A percentile compares a stretch with the other conserved stretches of the same genome.
Evolutionary conservation across 2,329 filamentous ascomycete species (phyloP).

Genomic region (Aspergillus bombycis): DNA sequence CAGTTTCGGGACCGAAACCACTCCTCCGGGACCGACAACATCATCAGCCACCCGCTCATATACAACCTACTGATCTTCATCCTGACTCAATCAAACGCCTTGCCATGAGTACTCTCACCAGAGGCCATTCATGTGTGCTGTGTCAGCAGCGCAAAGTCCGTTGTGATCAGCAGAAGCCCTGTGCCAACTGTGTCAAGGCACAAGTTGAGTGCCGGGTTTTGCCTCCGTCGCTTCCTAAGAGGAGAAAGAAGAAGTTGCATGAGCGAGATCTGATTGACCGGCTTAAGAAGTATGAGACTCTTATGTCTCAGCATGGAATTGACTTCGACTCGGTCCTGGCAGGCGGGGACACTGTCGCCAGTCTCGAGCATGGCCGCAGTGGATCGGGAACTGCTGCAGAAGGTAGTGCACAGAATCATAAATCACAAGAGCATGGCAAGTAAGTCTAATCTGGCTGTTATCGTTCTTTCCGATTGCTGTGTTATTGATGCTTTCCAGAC

Average conservation of each 20-base stretch:
- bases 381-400: neutral
- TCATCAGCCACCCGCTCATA: neutral
- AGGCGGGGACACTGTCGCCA: neutral
- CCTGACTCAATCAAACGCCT: neutral
- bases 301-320: conserved; percentile 67
- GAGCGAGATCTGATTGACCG: conserved; percentile 66
- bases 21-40: neutral
- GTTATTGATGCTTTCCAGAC: neutral
- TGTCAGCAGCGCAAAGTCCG: conserved; percentile 71
- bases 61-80: neutral
- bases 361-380: neutral
- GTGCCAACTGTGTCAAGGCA: conserved; percentile 68
- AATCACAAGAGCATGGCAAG: neutral
- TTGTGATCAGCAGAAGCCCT: conserved; percentile 72
- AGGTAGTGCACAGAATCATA: neutral
- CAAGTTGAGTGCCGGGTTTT: conserved; percentile 57
- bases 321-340: conserved; percentile 63
- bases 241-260: conserved; percentile 65
- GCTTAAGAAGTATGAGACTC: conserved; percentile 66
- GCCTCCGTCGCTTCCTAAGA: conserved; percentile 51
- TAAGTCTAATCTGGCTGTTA: neutral
- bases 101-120: neutral
- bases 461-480: neutral
- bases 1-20: neutral
- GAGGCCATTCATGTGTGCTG: conserved; percentile 37